Base-by-base conservation (phyloP, 1,284 basidiomycete genomes). In the Malassezia obtusa region DNA sequence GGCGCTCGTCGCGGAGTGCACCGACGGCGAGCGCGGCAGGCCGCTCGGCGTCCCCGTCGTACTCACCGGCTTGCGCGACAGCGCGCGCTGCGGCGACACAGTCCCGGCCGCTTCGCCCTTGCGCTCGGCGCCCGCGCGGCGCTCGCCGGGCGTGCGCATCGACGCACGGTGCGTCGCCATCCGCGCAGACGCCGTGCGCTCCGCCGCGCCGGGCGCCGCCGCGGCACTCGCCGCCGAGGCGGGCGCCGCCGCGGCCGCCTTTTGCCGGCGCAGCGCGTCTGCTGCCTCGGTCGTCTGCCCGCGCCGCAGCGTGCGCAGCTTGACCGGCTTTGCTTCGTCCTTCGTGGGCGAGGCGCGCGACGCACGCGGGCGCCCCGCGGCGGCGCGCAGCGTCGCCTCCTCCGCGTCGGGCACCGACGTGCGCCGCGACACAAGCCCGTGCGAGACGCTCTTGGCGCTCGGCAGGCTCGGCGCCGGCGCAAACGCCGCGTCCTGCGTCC, bases 11-110 rank as follows among this genome's bases (percentile, higher is more conserved):
- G 22, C 28, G 43, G 57, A 11, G 48, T 11, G 48, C 45, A 25
- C 33, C 46, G 41, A 48, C 47, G 49, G 54, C 56, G 50, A 49
- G 57, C 60, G 3, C 58, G 62, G 36, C 57, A 61, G 35, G 50
- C 51, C 6, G 49, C 8, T 49, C 44, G 30, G 46, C 49, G 40
- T 48, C 45, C 49, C 50, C 52, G 45, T 38, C 35, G 26, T 3
- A 4, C 14, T 25, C 24, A 25, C 36, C 46, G 46, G 30, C 28
- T 17, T 12, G 40, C 43, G 43, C 31, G 21, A 22, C 30, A 19
- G 24, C 11, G 21, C n/a, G 25, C 30, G 25, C 14, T 15, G 30
- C 40, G 40, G 30, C 25, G 40, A 10, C 25, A 11, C 40, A 4
- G 14, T 15, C 6, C 25, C 24, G 40, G 21, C 10, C 28, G 28